Base-by-base conservation (phyloP, 352 stramenopile genomes). In the Globisporangium polare region DNA sequence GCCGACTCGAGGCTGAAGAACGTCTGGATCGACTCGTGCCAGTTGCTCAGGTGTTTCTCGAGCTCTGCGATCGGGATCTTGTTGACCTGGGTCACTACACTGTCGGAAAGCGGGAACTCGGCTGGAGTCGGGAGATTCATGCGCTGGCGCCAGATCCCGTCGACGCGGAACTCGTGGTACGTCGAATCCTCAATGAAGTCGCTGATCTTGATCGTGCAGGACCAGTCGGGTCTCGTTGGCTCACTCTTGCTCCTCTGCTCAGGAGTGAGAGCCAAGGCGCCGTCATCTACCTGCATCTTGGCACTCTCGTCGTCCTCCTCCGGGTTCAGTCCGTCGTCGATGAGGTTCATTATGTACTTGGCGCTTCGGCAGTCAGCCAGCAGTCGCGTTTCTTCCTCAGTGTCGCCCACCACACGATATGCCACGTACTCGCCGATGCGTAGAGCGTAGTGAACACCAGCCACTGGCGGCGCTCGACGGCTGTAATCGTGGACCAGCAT, bases 261-360 rank as follows among this genome's bases (percentile, higher is more conserved):
- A 20, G 17, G 26, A 2, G 26, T 3, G 2, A 15, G 22, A 45
- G 12, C 63, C 42, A 42, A n/a, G 13, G 18, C n/a, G 29, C 64
- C 60, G 13, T 49, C 55, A 17, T 77, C 63, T 15, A 82, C 58
- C n/a, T 68, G 46, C 42, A 84, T 77, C 27, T 74, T 80, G n/a
- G 58, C 31, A 49, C 83, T 72, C 8, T 66, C 64, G 18, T 82
- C 66, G 15, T 73, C 42, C 13, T 73, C 68, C 27, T 82, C 83
- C 3, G 78, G 71, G 53, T 86, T 71, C 37, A 91, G 68, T 4
- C 76, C 81, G 43, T 68, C 77, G 61, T 93, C 80, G 45, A 93
- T 90, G 47, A 93, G 63, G 63, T 91, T 76, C 50, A 78, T 63
- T 6, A 91, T 64, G 67, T 89, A 93, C n/a, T 83, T 77, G 7